These are phyloP conservation scores for Heterobasidion parviporum DNA, from an alignment of 1,284 basidiomycete species.

Conservation along the genomic window DNA sequence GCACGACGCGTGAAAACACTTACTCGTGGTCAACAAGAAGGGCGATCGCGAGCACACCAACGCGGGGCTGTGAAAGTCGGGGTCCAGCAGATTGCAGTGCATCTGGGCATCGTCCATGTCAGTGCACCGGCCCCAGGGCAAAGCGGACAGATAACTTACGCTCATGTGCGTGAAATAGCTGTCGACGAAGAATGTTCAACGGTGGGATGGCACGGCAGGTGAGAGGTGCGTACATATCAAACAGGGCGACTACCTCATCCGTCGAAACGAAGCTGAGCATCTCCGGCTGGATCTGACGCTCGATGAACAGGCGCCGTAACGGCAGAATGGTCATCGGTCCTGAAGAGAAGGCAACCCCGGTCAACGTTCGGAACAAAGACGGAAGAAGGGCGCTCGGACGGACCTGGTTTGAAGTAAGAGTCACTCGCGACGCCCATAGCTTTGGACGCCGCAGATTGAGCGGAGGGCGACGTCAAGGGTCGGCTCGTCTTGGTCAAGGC, in stretches of 20 bases:
- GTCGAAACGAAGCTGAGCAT: slow-evolving; percentile 80
- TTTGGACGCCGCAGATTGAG: slow-evolving; percentile 13
- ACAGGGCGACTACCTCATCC: slow-evolving; percentile 83
- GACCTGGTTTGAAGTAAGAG: slow-evolving; percentile 92
- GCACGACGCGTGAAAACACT: slow-evolving; percentile 21
- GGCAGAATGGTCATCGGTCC: slow-evolving; percentile 85
- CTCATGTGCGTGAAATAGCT: slow-evolving; percentile 77
- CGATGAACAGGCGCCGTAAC: slow-evolving; percentile 80
- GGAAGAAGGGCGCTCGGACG: slow-evolving; percentile 9
- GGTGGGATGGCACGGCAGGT: slow-evolving; percentile 1
- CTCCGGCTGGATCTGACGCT: slow-evolving; percentile 83
- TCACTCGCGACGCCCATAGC: slow-evolving; percentile 79
- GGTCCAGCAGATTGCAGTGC: slow-evolving; percentile 71
- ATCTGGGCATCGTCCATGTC: slow-evolving; percentile 32
- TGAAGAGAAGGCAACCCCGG: slow-evolving; percentile 17
- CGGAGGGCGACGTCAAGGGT: slow-evolving; percentile 5
- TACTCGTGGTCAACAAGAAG: slow-evolving; percentile 88
- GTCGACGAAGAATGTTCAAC: slow-evolving; percentile 7
- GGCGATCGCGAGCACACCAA: slow-evolving; percentile 89
- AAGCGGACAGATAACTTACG: slow-evolving; percentile 29
- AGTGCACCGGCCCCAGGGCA: slow-evolving; percentile 1
- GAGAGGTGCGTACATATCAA: slow-evolving; percentile 68
- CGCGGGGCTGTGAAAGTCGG: slow-evolving; percentile 85
- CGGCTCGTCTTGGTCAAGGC: slow-evolving; percentile 14
- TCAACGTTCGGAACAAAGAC: slow-evolving; percentile 4